Evolutionary conservation across 371 early-diverging fungal genomes (phyloP).

Genomic region (Rhizopus sp.): DNA sequence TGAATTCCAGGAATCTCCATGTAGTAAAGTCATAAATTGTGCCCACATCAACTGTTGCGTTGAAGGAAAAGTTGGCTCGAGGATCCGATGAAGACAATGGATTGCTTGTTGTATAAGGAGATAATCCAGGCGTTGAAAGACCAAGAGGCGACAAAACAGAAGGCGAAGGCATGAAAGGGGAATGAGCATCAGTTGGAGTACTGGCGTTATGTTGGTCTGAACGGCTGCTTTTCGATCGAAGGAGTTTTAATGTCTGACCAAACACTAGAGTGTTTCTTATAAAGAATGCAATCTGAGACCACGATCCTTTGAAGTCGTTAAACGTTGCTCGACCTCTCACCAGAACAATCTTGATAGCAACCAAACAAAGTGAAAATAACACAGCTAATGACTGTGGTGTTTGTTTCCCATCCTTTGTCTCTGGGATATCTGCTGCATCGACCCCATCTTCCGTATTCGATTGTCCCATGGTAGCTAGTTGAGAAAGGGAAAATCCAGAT

Average conservation of each 20-base stretch:
- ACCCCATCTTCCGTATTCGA: slow-evolving; percentile 8
- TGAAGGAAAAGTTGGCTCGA: slow-evolving; percentile 13
- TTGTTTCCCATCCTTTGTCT: slow-evolving; percentile 40
- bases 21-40: slow-evolving; percentile 52
- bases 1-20: slow-evolving; percentile 62
- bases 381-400: slow-evolving; percentile 31
- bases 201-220: slow-evolving; percentile 17
- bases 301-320: slow-evolving; percentile 45
- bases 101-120: slow-evolving; percentile 5
- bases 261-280: slow-evolving; percentile 37
- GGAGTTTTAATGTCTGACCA: slow-evolving; percentile 32
- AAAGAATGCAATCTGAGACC: slow-evolving; percentile 46
- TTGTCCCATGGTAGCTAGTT: slow-evolving; percentile 28
- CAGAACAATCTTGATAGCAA: slow-evolving; percentile 58
- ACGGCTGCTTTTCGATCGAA: slow-evolving; percentile 17
- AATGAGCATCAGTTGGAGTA: neutral
- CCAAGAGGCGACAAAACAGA: slow-evolving; percentile 21
- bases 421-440: slow-evolving; percentile 24
- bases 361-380: slow-evolving; percentile 48
- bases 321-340: slow-evolving; percentile 49
- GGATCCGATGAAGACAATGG: slow-evolving; percentile 6
- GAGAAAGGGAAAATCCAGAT: slow-evolving; percentile 43
- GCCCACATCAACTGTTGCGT: slow-evolving; percentile 12
- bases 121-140: slow-evolving; percentile 10
- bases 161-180: neutral